A percentile compares a stretch with the other conserved stretches of the same genome.
These are phyloP conservation scores for Coniophora puteana DNA, from an alignment of 1,284 basidiomycete genomes.

Conservation along the genomic window DNA sequence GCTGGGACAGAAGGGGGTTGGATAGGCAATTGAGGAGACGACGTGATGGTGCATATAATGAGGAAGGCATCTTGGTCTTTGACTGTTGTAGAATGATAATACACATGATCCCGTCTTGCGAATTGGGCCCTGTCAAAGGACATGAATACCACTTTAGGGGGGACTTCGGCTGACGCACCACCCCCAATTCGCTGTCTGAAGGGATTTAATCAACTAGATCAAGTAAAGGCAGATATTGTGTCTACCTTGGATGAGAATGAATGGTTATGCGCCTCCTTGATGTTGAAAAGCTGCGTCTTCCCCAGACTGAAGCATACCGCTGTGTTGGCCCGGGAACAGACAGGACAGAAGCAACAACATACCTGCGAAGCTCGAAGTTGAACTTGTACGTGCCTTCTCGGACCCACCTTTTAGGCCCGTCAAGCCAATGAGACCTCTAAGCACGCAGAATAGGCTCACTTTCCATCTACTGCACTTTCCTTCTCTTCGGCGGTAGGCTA, in stretches of 20 bases:
- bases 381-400: slow-evolving; percentile 85
- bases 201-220: slow-evolving; percentile 9
- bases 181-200: slow-evolving; percentile 78
- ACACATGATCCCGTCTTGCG: slow-evolving; percentile 71
- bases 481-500: slow-evolving; percentile 77
- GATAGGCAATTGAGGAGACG: slow-evolving; percentile 55
- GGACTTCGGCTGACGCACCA: slow-evolving; percentile 45
- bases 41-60: slow-evolving; percentile 77
- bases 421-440: background rate
- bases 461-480: slow-evolving; percentile 60
- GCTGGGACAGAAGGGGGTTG: slow-evolving; percentile 41
- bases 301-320: slow-evolving; percentile 35
- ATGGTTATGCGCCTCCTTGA: slow-evolving; percentile 82
- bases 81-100: slow-evolving; percentile 55
- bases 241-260: slow-evolving; percentile 75
- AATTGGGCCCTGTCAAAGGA: slow-evolving; percentile 64
- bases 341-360: slow-evolving; percentile 8
- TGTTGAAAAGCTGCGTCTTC: slow-evolving; percentile 51
- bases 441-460: slow-evolving; percentile 34
- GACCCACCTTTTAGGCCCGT: slow-evolving; percentile 52
- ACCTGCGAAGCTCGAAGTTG: slow-evolving; percentile 79
- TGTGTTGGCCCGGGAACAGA: slow-evolving; percentile 4
- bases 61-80: slow-evolving; percentile 64
- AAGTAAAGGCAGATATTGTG: background rate
- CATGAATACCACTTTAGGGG: slow-evolving; percentile 7